Percentiles rank a stretch among this genome's conserved stretches.
Conservation (phyloP, 257 asterid genomes). For the Perilla frutescens region DNA sequence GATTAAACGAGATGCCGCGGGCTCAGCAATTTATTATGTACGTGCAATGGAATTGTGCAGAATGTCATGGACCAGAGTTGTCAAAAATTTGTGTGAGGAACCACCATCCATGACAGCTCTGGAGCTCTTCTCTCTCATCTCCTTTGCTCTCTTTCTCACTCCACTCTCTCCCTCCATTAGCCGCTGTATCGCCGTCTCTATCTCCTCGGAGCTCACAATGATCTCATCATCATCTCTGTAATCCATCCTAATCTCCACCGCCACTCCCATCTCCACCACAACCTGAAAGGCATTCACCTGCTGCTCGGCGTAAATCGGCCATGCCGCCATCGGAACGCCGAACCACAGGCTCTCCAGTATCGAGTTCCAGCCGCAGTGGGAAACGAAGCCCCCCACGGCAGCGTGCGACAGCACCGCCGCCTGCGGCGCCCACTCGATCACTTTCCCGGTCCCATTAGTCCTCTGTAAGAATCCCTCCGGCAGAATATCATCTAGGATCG, state of each 20-base stretch:
- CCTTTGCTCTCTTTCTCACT: constrained; percentile 44
- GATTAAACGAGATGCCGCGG: too few relatives aligned
- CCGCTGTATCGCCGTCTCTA: constrained; percentile 38
- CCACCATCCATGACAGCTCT: constrained; percentile 46
- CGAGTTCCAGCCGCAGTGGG: constrained; percentile 59
- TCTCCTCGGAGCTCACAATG: constrained; percentile 44
- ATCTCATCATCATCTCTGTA: constrained; percentile 13
- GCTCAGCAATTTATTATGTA: too few relatives aligned
- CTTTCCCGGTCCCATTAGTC: constrained; percentile 39
- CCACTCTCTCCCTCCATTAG: constrained; percentile 37
- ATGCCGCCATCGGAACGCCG: constrained; percentile 56
- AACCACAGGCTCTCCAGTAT: constrained; percentile 44
- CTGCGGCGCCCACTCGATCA: constrained; percentile 60
- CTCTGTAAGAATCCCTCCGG: constrained; percentile 50
- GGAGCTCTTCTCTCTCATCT: constrained; percentile 44
- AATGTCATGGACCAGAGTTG: constrained; percentile 26
- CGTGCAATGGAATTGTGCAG: neutral
- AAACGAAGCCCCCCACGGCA: constrained; percentile 48
- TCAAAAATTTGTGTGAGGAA: constrained; percentile 38
- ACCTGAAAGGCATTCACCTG: constrained; percentile 47
- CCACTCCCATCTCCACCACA: constrained; percentile 50
- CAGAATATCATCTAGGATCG: constrained; percentile 18
- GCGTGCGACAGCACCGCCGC: constrained; percentile 47
- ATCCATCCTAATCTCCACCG: constrained; percentile 41
- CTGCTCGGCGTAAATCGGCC: constrained; percentile 55